Evolutionary conservation across 345 rosid species (phyloP), one percentile per base, ranked within the genome.

Genomic region (Carallia pectinifolia): DNA sequence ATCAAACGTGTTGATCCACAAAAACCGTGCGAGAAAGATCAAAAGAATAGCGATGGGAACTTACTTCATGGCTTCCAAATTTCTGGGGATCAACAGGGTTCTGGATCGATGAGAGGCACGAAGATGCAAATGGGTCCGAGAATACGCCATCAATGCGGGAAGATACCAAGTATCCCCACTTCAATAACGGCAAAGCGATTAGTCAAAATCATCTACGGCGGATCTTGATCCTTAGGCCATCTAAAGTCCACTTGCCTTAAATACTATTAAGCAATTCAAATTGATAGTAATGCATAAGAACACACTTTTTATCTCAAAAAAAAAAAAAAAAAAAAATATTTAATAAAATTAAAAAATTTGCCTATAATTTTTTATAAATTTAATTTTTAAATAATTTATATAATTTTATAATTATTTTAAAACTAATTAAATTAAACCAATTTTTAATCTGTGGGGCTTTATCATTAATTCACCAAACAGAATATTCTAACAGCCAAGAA

Each of bases 41-140:
- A 30, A 29, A 31, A 55, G 58, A 23, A 13, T 33, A n/a, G 34
- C 27, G 58, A 33, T 0, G 17, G 48, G 6, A 47, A 73, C 90
- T 82, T 67, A 88, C 92, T 77, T 84, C 92, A 88, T 88, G 55
- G 85, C 72, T 68, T 74, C 84, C 34, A 76, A 74, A 65, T 62
- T 50, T 81, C 69, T 83, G 67, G 55, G 85, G 55, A 80, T 23
- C 23, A 23, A 69, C 52, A 67, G 77, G 66, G 79, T 50, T 60
- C 77, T 80, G 70, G 86, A 85, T 77, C 83, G 55, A 9, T 33
- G 50, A 78, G 74, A 59, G 76, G 81, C 53, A 70, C 62, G 19
- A 61, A 78, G 71, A 61, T 81, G 66, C 39, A 59, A 63, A 59
- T 67, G 69, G 72, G 71, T 67, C 69, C 72, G 86, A 65, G 39